A percentile compares a stretch with the other conserved stretches of the same genome.
phyloP scores from a whole-genome alignment of 352 stramenopile genomes.

The Phytophthora vignae region DNA sequence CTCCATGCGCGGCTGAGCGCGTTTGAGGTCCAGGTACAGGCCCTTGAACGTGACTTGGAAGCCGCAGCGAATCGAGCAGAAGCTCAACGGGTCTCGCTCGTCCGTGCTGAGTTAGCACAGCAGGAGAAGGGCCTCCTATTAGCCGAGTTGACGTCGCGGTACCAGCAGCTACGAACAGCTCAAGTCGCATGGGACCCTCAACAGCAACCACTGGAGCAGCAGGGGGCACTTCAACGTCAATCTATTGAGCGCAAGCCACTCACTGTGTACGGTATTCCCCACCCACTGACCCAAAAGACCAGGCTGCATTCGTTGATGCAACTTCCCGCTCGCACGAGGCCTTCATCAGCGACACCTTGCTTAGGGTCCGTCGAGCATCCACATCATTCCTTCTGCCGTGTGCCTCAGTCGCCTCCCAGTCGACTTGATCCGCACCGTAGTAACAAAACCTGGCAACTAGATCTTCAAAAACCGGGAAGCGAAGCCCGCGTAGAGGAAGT shows the following conservation, averaged over 20 bases:
- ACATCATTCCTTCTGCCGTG: slow-evolving; percentile 13
- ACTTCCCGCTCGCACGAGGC: slow-evolving; percentile 24
- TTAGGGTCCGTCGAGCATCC: slow-evolving; percentile 9
- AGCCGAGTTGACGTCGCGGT: slow-evolving; percentile 55
- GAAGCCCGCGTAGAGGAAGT: slow-evolving; percentile 28
- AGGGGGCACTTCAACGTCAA: slow-evolving; percentile 2
- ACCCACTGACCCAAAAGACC: slow-evolving; percentile 52
- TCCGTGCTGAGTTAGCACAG: slow-evolving; percentile 49
- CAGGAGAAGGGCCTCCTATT: slow-evolving; percentile 71
- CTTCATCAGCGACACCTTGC: slow-evolving; percentile 33
- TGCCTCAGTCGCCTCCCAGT: slow-evolving; percentile 31
- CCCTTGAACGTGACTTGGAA: slow-evolving; percentile 22
- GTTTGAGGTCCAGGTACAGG: slow-evolving; percentile 23
- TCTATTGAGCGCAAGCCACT: slow-evolving; percentile 38
- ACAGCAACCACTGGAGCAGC: slow-evolving; percentile 3
- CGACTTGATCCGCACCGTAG: slow-evolving; percentile 20
- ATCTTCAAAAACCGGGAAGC: slow-evolving; percentile 12
- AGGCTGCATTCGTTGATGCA: slow-evolving; percentile 32
- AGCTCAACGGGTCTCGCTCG: slow-evolving; percentile 46
- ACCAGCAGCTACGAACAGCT: slow-evolving; percentile 42
- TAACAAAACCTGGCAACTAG: slow-evolving; percentile 2
- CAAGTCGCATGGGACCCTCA: slow-evolving; percentile 24
- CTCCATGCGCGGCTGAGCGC: slow-evolving; percentile 35
- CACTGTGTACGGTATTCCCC: slow-evolving; percentile 60
- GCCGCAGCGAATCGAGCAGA: slow-evolving; percentile 29